Evolutionary conservation across 768 basidiomycete species (phyloP), one percentile per base, ranked within the genome.

Genomic region (Pulveroboletus ravenelii): DNA sequence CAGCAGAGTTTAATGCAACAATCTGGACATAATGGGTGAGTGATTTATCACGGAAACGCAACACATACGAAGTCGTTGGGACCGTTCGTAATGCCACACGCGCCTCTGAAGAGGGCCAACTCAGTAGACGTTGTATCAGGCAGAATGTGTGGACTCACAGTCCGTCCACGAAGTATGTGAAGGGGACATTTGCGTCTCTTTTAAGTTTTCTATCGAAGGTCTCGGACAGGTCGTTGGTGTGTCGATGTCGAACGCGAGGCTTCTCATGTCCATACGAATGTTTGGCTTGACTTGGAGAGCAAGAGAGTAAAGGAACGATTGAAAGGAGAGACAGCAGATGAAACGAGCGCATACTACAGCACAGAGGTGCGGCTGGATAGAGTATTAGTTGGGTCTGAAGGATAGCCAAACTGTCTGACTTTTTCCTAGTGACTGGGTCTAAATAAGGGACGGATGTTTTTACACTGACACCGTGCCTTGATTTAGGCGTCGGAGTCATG

Each of bases 1-100:
- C 75, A 41, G 59, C 61, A 32, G 66, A 58, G 45, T 74, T 73
- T 39, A 78, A 50, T 12, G 77, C 77, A 17, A 78, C 74, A 37
- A 78, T 71, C 76, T 77, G 54, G 45, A 31, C 17, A 23, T 27
- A 18, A 15, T 41, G 3, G 4, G n/a, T 51, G 39, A 54, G 40
- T 35, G 25, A 44, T 23, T 23, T 7, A 34, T 32, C 6, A 25
- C 17, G 29, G 10, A 34, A 0, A 17, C 2, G 15, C 15, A 20
- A 23, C 13, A 32, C 32, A 30, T 37, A 70, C 66, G 29, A 57
- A 67, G 48, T 69, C 65, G 25, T 27, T 44, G 37, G 65, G 57
- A 39, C 46, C n/a, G 18, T 59, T 66, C 12, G 31, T 44, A 36
- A 6, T 10, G 18, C 65, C 65, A 51, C 76, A 78, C 5, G 77